phyloP scores from a whole-genome alignment of 1,284 basidiomycete species.

The Moniliella sp. region DNA sequence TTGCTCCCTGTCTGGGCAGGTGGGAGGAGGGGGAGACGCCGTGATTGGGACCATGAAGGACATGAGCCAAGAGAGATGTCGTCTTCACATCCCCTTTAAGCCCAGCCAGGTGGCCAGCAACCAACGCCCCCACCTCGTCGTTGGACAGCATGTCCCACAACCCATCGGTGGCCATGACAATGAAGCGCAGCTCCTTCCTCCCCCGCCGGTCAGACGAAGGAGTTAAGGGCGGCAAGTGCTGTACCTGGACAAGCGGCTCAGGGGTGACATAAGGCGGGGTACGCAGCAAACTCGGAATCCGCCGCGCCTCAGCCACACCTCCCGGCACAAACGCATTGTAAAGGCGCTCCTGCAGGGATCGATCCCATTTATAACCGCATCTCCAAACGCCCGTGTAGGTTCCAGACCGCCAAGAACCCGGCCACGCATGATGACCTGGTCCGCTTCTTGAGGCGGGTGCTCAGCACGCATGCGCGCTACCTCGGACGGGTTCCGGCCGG shows the following conservation, averaged over 20 bases:
- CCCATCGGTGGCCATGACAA: conserved; percentile 78
- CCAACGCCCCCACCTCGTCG: conserved; percentile 77
- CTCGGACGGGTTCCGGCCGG: conserved; percentile 70
- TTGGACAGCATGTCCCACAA: conserved; percentile 85
- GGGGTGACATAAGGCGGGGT: conserved; percentile 76
- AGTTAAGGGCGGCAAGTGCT: conserved; percentile 18
- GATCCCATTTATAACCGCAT: conserved; percentile 65
- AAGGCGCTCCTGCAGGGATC: conserved; percentile 31
- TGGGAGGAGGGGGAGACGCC: too few relatives aligned
- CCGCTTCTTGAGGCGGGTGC: conserved; percentile 52
- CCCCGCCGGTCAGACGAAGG: too few relatives aligned
- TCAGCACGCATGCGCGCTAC: conserved; percentile 61
- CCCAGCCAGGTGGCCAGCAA: conserved; percentile 26
- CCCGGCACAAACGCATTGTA: conserved; percentile 33
- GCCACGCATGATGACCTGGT: conserved; percentile 57
- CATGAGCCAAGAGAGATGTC: too few relatives aligned
- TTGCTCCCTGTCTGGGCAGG: too few relatives aligned
- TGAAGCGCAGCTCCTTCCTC: conserved; percentile 25
- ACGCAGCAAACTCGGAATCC: conserved; percentile 16
- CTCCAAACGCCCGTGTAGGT: conserved; percentile 83
- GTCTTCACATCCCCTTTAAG: conserved; percentile 20
- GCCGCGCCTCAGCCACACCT: conserved; percentile 9
- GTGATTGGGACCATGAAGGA: too few relatives aligned
- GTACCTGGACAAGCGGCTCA: conserved; percentile 42
- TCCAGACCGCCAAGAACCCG: conserved; percentile 60